Base-by-base conservation (phyloP, 2,329 filamentous ascomycete genomes). In the Xylaria sp. region DNA sequence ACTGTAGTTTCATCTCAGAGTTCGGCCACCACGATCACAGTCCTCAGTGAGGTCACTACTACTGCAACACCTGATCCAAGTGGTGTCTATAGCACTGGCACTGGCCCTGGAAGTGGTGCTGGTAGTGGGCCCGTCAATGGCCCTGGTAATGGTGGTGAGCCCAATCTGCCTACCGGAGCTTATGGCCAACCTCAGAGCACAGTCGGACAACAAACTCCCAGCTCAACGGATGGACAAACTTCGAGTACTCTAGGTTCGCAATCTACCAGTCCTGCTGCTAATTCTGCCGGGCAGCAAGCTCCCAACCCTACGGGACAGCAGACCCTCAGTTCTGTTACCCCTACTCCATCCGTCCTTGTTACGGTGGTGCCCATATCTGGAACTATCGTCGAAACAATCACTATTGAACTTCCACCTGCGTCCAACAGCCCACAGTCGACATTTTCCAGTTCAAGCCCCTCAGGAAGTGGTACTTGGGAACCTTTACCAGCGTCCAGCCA, bases 151-250 rank as follows among this genome's bases (percentile, higher is more conserved):
- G 47, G 55, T 34, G 53, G 47, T n/a, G 42, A 57, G 47, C 50
- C 59, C 13, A 35, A 4, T n/a, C 54, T 63, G 4, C 63, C 63
- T 11, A 63, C 55, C 47, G 62, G 63, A 48, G 62, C 59, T 50
- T 64, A 66, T 57, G 60, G 64, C n/a, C 59, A 63, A 39, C 55
- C 62, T 57, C 59, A 42, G 10, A 60, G 55, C 50, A 56, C 59
- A 23, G 52, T 44, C 11, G 62, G 55, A 58, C 54, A 55, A 16
- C 57, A 57, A 35, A 35, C 54, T 52, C 54, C 60, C 19, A 60
- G 48, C 9, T 57, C 57, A 19, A 53, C 47, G 9, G 61, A 34
- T 9, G 53, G 49, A n/a, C 56, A 61, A 9, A 57, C 61, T 49
- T 53, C 51, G 2, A 61, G 52, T 13, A 46, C 55, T 6, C 16